phyloP scores from a whole-genome alignment of 2,329 filamentous ascomycete genomes.

The Stenocarpella maydis region DNA sequence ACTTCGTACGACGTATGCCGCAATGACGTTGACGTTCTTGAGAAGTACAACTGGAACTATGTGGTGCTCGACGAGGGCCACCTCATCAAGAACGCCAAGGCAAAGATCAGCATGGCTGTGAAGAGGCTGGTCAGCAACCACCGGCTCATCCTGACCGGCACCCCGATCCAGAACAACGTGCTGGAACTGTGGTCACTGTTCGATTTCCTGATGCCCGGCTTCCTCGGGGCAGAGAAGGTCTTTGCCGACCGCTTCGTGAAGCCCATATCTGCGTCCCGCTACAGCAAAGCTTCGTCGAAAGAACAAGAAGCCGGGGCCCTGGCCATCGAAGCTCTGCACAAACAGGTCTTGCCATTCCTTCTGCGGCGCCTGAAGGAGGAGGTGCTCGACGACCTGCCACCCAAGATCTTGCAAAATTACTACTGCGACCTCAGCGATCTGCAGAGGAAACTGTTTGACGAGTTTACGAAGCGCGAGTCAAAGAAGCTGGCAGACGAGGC shows the following conservation, averaged over 20 bases:
- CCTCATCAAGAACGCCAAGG: constrained; percentile 97
- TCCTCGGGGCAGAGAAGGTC: constrained; percentile 93
- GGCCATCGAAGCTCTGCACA: constrained; percentile 97
- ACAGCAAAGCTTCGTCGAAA: constrained; percentile 96
- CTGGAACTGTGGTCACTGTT: constrained; percentile 97
- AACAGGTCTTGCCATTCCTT: constrained; percentile 96
- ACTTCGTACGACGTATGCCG: constrained; percentile 98
- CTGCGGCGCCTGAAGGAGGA: constrained; percentile 97
- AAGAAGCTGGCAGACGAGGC: constrained; percentile 88
- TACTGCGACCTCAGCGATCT: constrained; percentile 97
- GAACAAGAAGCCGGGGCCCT: constrained; percentile 97
- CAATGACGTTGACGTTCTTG: constrained; percentile 89
- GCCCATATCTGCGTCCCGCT: constrained; percentile 92
- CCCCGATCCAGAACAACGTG: constrained; percentile 96
- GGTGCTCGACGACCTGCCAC: constrained; percentile 92
- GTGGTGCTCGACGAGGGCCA: constrained; percentile 97
- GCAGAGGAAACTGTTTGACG: constrained; percentile 93
- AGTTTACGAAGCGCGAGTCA: constrained; percentile 93
- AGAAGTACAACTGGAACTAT: constrained; percentile 93
- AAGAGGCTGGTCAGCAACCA: constrained; percentile 92
- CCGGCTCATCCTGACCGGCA: constrained; percentile 94
- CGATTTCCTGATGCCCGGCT: constrained; percentile 98
- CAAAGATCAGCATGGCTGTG: constrained; percentile 92
- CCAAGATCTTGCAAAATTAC: constrained; percentile 99
- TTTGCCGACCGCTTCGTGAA: constrained; percentile 95